Evolutionary conservation across 345 rosid genomes (phyloP).

Genomic region (Carallia brachiata): DNA sequence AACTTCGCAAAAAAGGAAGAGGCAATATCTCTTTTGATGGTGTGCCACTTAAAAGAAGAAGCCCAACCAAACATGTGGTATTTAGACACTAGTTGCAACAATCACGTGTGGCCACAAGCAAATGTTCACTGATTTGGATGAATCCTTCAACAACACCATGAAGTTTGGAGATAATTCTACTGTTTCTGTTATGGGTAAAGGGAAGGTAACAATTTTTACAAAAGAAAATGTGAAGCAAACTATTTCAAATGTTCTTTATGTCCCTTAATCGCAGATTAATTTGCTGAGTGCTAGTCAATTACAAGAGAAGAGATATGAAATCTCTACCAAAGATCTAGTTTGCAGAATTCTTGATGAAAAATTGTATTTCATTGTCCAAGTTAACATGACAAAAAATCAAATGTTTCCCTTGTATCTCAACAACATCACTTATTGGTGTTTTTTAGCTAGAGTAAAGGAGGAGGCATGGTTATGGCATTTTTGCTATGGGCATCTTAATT

Average conservation of each 20-base stretch:
- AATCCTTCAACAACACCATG: not conserved
- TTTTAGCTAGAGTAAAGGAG: not conserved
- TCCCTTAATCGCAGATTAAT: not conserved
- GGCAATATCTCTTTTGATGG: not conserved
- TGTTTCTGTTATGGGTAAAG: constrained; percentile 5
- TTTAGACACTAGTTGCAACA: not conserved
- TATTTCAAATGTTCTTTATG: constrained; percentile 1
- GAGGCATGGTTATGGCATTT: not conserved
- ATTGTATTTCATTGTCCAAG: not conserved
- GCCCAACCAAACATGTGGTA: not conserved
- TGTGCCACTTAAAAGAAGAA: not conserved
- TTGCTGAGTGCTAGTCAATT: not conserved
- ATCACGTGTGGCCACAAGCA: constrained; percentile 7
- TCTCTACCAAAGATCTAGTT: not conserved
- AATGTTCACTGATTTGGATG: not conserved
- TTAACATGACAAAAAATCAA: not conserved
- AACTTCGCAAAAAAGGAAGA: not conserved
- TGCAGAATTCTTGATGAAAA: not conserved
- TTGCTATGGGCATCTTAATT: not conserved
- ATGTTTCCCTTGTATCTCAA: constrained; percentile 2
- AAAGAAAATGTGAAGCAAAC: not conserved
- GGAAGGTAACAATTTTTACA: not conserved
- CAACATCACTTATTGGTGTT: not conserved
- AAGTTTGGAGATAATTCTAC: constrained; percentile 5
- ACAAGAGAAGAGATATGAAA: constrained; percentile 7